Conservation (phyloP, 1,284 basidiomycete species). For the Neonothopanus nambi region DNA sequence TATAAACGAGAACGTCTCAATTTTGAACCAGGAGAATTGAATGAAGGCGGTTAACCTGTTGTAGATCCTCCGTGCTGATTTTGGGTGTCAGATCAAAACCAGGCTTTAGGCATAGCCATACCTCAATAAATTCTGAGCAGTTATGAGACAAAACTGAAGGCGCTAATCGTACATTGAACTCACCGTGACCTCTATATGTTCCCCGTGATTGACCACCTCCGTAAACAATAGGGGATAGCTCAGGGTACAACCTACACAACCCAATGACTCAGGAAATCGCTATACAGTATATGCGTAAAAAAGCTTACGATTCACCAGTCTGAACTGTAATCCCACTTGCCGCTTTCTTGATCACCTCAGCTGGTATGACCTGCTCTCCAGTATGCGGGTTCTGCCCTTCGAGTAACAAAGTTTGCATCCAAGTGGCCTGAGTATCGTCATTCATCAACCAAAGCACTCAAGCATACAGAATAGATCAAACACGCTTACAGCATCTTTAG, state of each 20-base stretch:
- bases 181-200: conserved; percentile 26
- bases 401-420: conserved; percentile 26
- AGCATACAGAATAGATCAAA: conserved; percentile 7
- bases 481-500: conserved; percentile 26
- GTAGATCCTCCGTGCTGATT: conserved; percentile 21
- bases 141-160: not conserved
- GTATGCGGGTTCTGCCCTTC: conserved; percentile 23
- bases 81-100: not conserved
- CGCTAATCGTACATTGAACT: not conserved
- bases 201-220: conserved; percentile 24
- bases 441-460: not conserved
- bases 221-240: conserved; percentile 25
- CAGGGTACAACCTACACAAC: conserved; percentile 16
- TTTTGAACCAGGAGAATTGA: not conserved
- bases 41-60: conserved; percentile 15
- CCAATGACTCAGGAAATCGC: not conserved
- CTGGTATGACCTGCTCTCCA: conserved; percentile 20
- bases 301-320: conserved; percentile 15
- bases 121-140: conserved; percentile 11
- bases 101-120: not conserved
- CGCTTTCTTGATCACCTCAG: conserved; percentile 21
- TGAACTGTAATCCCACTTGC: conserved; percentile 23
- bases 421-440: conserved; percentile 21
- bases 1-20: not conserved
- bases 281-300: not conserved